Evolutionary conservation across 768 basidiomycete genomes (phyloP).

Genomic region (Lentinula edodes): DNA sequence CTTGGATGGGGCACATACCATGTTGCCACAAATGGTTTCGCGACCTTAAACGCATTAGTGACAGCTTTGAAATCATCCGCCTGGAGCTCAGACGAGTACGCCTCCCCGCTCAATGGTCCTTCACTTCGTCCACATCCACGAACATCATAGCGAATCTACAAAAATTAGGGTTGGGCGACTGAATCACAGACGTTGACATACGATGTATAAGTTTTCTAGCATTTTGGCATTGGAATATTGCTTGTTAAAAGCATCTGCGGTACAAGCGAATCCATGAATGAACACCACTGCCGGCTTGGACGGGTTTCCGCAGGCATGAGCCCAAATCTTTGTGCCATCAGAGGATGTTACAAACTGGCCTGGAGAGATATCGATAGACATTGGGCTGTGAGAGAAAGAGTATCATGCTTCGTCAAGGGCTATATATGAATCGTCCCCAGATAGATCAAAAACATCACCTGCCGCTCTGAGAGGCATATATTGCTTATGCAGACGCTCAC

Average conservation of each 20-base stretch:
- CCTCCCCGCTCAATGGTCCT: slow-evolving; percentile 9
- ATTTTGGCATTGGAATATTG: slow-evolving; percentile 5
- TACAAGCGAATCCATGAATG: slow-evolving; percentile 12
- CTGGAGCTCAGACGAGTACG: slow-evolving; percentile 9
- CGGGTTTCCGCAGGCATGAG: slow-evolving; percentile 14
- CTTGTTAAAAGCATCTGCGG: slow-evolving; percentile 10
- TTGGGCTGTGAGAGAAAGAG: background rate
- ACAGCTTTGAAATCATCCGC: slow-evolving; percentile 15
- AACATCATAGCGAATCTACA: slow-evolving; percentile 18
- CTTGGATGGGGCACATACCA: slow-evolving; percentile 8
- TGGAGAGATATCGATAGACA: slow-evolving; percentile 4
- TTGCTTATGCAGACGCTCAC: background rate
- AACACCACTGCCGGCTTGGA: slow-evolving; percentile 17
- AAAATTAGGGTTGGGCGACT: too few relatives aligned
- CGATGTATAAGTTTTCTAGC: slow-evolving; percentile 10
- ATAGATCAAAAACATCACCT: background rate
- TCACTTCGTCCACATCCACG: slow-evolving; percentile 16
- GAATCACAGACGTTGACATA: background rate
- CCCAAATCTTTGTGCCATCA: slow-evolving; percentile 17
- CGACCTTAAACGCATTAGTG: slow-evolving; percentile 8
- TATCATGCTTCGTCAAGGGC: background rate
- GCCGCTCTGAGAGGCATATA: background rate
- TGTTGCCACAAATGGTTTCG: slow-evolving; percentile 14
- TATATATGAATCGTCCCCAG: background rate
- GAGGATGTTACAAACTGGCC: slow-evolving; percentile 2